Percentiles rank a stretch among this genome's conserved stretches.
phyloP scores from a whole-genome alignment of 192 early-diverging fungal species.

The Coemansia sp. region DNA sequence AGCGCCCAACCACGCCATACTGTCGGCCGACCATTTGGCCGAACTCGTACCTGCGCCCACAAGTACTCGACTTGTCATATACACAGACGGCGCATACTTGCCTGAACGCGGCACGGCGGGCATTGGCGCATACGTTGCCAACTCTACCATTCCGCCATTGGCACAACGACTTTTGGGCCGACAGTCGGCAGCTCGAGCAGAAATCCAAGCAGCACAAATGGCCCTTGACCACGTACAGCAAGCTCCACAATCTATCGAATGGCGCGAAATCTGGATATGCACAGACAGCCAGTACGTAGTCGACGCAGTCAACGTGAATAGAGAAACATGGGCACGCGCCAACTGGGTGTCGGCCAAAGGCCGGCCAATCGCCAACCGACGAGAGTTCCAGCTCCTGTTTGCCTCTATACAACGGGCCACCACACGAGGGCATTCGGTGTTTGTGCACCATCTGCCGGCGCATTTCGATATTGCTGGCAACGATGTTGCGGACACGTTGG shows the following conservation, averaged over 20 bases:
- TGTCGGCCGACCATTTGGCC: conserved; percentile 41
- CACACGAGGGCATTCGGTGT: conserved; percentile 23
- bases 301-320: conserved; percentile 42
- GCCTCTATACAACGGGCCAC: conserved; percentile 9
- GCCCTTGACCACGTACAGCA: conserved; percentile 13
- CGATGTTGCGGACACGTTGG: conserved; percentile 46
- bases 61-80: conserved; percentile 15
- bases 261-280: conserved; percentile 44
- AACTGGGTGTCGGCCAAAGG: conserved; percentile 44
- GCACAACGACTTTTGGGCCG: conserved; percentile 26
- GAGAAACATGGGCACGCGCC: conserved; percentile 34
- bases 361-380: conserved; percentile 41
- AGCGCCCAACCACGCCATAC: conserved; percentile 32
- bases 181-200: conserved; percentile 43
- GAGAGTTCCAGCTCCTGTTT: conserved; percentile 25
- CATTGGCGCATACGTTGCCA: conserved; percentile 39
- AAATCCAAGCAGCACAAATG: conserved; percentile 27
- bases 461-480: conserved; percentile 44
- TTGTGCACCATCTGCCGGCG: conserved; percentile 45
- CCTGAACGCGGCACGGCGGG: conserved; percentile 31
- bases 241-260: background rate
- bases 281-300: conserved; percentile 50
- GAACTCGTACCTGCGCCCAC: conserved; percentile 35
- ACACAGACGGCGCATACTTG: conserved; percentile 41
- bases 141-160: conserved; percentile 17